These are phyloP conservation scores for Oryza glaberrima DNA, from an alignment of 176 grass and related monocot species.

Conservation along the genomic window DNA sequence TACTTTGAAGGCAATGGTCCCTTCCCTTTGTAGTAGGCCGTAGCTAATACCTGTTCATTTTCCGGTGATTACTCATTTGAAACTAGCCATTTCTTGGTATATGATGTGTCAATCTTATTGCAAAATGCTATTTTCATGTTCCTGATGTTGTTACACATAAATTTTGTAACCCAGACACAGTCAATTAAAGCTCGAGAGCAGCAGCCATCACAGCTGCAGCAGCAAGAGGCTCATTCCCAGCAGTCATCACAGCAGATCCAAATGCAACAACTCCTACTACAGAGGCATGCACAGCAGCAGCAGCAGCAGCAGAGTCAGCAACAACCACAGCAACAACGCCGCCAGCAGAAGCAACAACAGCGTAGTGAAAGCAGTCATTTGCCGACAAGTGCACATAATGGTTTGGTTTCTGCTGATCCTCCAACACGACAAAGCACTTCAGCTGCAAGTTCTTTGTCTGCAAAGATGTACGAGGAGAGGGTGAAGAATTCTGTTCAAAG, in stretches of 20 bases:
- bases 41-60: constrained; percentile 17
- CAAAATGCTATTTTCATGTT: not conserved
- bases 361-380: constrained; percentile 43
- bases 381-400: constrained; percentile 51
- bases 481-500: constrained; percentile 60
- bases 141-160: not conserved
- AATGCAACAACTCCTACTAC: constrained; percentile 54
- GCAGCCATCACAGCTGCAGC: constrained; percentile 41
- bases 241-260: constrained; percentile 54
- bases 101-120: constrained; percentile 12
- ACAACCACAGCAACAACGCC: constrained; percentile 31
- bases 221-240: constrained; percentile 43
- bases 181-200: constrained; percentile 64
- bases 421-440: constrained; percentile 45
- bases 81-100: constrained; percentile 16
- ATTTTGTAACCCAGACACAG: constrained; percentile 42
- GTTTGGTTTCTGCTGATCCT: constrained; percentile 41
- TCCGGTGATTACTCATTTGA: not conserved
- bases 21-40: constrained; percentile 2
- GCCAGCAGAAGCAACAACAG: constrained; percentile 54
- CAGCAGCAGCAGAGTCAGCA: constrained; percentile 40
- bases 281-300: constrained; percentile 48
- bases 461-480: constrained; percentile 62
- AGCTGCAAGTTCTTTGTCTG: constrained; percentile 51
- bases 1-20: not conserved